Evolutionary conservation across 2,329 filamentous ascomycete genomes (phyloP), one percentile per base, ranked within the genome.

Genomic region (Talaromyces albobiverticillius): DNA sequence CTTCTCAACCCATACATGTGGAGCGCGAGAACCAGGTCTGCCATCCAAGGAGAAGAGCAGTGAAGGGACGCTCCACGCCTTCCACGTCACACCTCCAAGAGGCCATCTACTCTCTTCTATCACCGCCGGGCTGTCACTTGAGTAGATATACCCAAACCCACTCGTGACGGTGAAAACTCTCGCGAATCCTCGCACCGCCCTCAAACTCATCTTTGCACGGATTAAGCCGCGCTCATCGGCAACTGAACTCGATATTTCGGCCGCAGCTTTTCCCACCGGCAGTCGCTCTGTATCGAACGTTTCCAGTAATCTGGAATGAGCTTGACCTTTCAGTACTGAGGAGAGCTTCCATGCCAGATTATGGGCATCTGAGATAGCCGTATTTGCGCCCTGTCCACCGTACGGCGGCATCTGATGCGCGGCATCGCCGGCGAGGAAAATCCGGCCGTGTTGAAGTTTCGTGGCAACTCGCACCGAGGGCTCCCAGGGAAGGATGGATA

Each of bases 261-360:
- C 52, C 13, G 52, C 52, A 36, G 29, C 31, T 29, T 49, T 50
- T 22, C 52, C 52, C 9, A 50, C 46, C 9, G 45, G 38, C 26
- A 49, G 23, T 2, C 52, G 26, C 46, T 54, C 52, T 46, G 13
- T 22, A 29, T 50, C 46, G 31, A 26, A 54, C 7, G 52, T 54
- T 14, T 54, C 18, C 10, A 54, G 29, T 50, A 54, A 38, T n/a
- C 40, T 32, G 13, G 53, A 23, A 40, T 31, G 51, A 2, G 75
- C 71, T 48, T 66, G 67, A 1, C 73, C 71, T n/a, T 62, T 68
- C 1, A 81, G 64, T 2, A 80, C 69, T 22, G 71, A 67, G 1
- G 71, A 75, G 10, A 83, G 69, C 61, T 83, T 83, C 79, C 79
- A 82, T 4, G 79, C 80, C 47, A 82, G 72, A 57, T 82, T 82